Conservation (phyloP, 306 rosid species). For the Pyrus betulifolia region DNA sequence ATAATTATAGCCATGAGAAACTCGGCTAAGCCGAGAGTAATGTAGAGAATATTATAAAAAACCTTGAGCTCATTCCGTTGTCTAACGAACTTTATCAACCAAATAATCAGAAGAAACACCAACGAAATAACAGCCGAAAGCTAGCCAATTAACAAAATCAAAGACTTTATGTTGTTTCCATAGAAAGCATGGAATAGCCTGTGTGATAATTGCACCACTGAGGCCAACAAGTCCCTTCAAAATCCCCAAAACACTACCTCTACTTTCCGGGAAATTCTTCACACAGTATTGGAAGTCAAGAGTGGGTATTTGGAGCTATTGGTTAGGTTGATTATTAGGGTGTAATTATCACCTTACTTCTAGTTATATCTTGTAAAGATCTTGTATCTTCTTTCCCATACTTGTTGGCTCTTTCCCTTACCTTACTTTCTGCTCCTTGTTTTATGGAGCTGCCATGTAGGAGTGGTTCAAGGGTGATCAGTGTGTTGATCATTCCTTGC, state of each 20-base stretch:
- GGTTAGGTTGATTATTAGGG: too few relatives aligned
- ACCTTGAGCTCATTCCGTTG: conserved; percentile 39
- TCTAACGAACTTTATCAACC: conserved; percentile 17
- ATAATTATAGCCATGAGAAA: conserved; percentile 51
- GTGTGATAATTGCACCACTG: conserved; percentile 60
- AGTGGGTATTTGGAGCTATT: too few relatives aligned
- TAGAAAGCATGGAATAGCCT: conserved; percentile 45
- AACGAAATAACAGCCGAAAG: conserved; percentile 49
- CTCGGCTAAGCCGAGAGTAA: conserved; percentile 53
- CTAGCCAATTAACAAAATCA: conserved; percentile 52
- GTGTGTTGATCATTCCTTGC: too few relatives aligned
- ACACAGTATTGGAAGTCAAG: conserved; percentile 2
- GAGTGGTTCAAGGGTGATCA: too few relatives aligned
- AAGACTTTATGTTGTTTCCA: conserved; percentile 33
- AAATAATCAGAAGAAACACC: conserved; percentile 33
- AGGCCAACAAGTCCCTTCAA: conserved; percentile 59
- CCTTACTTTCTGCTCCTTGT: too few relatives aligned
- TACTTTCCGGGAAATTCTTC: conserved; percentile 50
- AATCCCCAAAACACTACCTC: conserved; percentile 64
- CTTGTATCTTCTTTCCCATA: too few relatives aligned
- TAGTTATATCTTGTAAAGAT: too few relatives aligned
- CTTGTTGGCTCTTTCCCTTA: too few relatives aligned
- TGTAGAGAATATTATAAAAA: conserved; percentile 43
- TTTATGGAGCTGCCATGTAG: too few relatives aligned
- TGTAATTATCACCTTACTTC: too few relatives aligned